These are phyloP conservation scores for Xylariaceae sp. DNA, from an alignment of 2,329 filamentous ascomycete genomes.

Conservation along the genomic window DNA sequence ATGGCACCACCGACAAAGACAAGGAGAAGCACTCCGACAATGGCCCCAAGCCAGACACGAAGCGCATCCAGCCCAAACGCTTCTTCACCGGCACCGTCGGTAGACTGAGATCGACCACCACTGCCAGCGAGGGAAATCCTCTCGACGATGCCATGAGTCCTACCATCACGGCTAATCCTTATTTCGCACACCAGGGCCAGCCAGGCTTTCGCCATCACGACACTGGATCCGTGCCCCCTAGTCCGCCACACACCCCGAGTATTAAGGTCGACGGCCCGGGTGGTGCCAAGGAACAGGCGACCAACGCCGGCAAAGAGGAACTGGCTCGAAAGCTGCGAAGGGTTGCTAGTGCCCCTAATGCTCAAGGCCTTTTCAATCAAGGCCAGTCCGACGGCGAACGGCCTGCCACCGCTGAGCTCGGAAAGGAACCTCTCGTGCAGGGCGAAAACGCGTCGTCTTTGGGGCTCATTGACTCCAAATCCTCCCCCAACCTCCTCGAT, in stretches of 20 bases:
- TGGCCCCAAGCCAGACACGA: slow-evolving; percentile 53
- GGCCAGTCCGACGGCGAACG: slow-evolving; percentile 57
- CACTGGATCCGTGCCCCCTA: slow-evolving; percentile 86
- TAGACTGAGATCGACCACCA: slow-evolving; percentile 83
- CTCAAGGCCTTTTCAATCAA: slow-evolving; percentile 78
- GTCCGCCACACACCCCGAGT: slow-evolving; percentile 83
- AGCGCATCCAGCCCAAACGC: slow-evolving; percentile 76
- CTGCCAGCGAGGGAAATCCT: slow-evolving; percentile 87
- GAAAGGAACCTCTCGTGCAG: slow-evolving; percentile 71
- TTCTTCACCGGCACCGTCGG: slow-evolving; percentile 74
- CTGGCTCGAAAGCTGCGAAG: slow-evolving; percentile 86
- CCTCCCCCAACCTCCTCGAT: slow-evolving; percentile 31
- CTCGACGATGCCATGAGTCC: slow-evolving; percentile 87
- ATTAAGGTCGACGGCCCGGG: slow-evolving; percentile 68
- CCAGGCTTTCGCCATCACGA: slow-evolving; percentile 93
- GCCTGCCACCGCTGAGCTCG: slow-evolving; percentile 79
- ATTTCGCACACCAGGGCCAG: slow-evolving; percentile 94
- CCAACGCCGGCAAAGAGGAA: slow-evolving; percentile 84
- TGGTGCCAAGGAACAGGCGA: slow-evolving; percentile 62
- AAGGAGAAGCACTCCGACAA: slow-evolving; percentile 31
- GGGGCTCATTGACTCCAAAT: slow-evolving; percentile 43
- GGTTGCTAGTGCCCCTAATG: slow-evolving; percentile 94
- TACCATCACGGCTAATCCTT: slow-evolving; percentile 91
- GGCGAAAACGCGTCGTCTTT: slow-evolving; percentile 49
- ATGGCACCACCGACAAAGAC: slow-evolving; percentile 36